These are phyloP conservation scores for Polygonum maritimum DNA, from an alignment of 148 eudicot species.

Conservation along the genomic window DNA sequence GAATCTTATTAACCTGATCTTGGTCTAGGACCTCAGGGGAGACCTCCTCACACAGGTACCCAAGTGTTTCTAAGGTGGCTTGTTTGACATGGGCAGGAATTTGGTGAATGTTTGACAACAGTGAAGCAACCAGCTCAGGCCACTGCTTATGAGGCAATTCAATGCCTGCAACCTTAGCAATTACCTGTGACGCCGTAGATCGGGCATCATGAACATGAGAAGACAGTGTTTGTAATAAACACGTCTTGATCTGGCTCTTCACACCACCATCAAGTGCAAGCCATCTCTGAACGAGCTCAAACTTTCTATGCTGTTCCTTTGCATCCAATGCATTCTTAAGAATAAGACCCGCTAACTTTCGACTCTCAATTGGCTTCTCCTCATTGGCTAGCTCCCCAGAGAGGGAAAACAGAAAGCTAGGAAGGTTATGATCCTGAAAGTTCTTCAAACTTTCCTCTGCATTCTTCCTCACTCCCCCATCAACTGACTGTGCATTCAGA, in stretches of 20 bases:
- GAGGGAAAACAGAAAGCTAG: slow-evolving; percentile 68
- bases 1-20: slow-evolving; percentile 94
- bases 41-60: slow-evolving; percentile 93
- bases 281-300: slow-evolving; percentile 90
- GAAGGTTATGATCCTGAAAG: slow-evolving; percentile 81
- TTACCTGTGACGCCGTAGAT: slow-evolving; percentile 91
- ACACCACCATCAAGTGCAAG: slow-evolving; percentile 57
- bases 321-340: slow-evolving; percentile 96
- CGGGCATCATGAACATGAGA: slow-evolving; percentile 78
- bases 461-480: slow-evolving; percentile 68
- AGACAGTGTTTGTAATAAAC: slow-evolving; percentile 71
- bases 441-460: slow-evolving; percentile 82
- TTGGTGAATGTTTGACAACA: slow-evolving; percentile 70
- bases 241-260: slow-evolving; percentile 74
- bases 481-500: slow-evolving; percentile 82
- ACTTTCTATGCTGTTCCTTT: slow-evolving; percentile 84
- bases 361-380: slow-evolving; percentile 80
- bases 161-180: slow-evolving; percentile 95
- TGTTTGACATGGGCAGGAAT: slow-evolving; percentile 88
- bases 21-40: slow-evolving; percentile 84
- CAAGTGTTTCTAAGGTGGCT: slow-evolving; percentile 87
- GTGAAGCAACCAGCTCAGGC: slow-evolving; percentile 74
- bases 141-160: slow-evolving; percentile 93
- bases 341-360: slow-evolving; percentile 78
- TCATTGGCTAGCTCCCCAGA: slow-evolving; percentile 84